Evolutionary conservation across 2,329 filamentous ascomycete species (phyloP), one percentile per base, ranked within the genome.

Genomic region (Clonostachys byssicola): DNA sequence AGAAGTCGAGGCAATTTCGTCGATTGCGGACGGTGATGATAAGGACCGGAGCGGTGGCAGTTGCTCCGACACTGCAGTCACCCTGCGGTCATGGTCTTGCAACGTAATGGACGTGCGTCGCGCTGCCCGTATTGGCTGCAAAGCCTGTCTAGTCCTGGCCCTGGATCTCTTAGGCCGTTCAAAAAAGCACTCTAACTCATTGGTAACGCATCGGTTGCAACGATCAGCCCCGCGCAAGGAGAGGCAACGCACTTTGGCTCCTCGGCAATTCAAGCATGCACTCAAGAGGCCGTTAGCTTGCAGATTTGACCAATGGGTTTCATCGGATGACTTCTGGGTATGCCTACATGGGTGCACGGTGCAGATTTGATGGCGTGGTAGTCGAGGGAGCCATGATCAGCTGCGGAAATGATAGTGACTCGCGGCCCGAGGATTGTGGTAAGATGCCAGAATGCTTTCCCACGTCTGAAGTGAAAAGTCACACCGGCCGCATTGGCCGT

Each of bases 331-430:
- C 17, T 16, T n/a, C 5, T 16, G 13, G 40, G 40, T 43, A 18
- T 39, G 46, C 52, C 47, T 38, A 54, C 52, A 51, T 46, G 12
- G 52, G 48, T 7, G 52, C 52, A 6, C 52, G 52, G 46, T 51
- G 52, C 33, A 51, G 23, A 35, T 52, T 51, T 13, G 51, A 52
- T 3, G 52, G 52, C 10, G 45, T 52, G 7, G 48, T 35, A n/a
- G 52, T 54, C 33, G 52, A 54, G 12, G 52, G 52, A 13, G 52
- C 52, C 52, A 54, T 54, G 41, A 5, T 14, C 36, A 4, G 36
- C 36, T 20, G 18, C 18, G 18, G 18, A 20, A 20, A 20, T 20
- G 18, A 5, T 5, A 20, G 4, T 20, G 18, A 5, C 18, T 20
- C 4, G 18, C 18, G 18, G 18, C 18, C 18, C 18, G 18, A 20